Evolutionary conservation across 352 stramenopile species (phyloP).

Genomic region (Phytopythium mirpurense): DNA sequence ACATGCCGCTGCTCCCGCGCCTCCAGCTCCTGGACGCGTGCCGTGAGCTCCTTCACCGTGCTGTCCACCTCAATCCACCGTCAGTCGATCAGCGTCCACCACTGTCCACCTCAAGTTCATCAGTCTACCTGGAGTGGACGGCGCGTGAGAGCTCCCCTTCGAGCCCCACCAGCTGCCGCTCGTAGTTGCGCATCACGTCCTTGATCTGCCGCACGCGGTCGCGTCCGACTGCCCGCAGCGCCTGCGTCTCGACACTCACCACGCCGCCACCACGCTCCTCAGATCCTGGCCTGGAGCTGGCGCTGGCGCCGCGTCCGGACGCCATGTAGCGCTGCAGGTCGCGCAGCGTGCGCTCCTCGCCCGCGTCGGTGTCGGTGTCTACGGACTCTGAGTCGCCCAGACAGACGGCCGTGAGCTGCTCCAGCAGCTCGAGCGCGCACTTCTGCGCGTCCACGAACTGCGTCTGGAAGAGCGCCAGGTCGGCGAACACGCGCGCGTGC

Average conservation of each 20-base stretch:
- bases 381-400: constrained; percentile 22
- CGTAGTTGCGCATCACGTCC: constrained; percentile 34
- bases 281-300: not conserved
- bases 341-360: constrained; percentile 43
- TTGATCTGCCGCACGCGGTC: constrained; percentile 37
- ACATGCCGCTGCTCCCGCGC: constrained; percentile 1
- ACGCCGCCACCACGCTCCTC: not conserved
- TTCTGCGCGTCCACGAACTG: constrained; percentile 49
- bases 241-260: constrained; percentile 26
- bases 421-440: constrained; percentile 42
- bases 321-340: constrained; percentile 28
- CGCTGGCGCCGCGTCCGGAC: not conserved
- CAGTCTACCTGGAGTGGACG: constrained; percentile 25
- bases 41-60: not conserved
- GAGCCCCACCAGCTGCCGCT: constrained; percentile 40
- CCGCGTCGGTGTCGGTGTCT: not conserved
- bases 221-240: constrained; percentile 31
- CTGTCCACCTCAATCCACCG: not conserved
- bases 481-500: constrained; percentile 40
- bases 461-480: constrained; percentile 46
- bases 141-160: constrained; percentile 46
- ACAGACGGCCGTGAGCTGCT: constrained; percentile 36
- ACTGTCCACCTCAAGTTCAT: not conserved
- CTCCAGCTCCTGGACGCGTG: constrained; percentile 6
- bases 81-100: not conserved